A percentile compares a stretch with the other conserved stretches of the same genome.
phyloP scores from a whole-genome alignment of 306 rosid genomes.

The Arachis stenosperma region DNA sequence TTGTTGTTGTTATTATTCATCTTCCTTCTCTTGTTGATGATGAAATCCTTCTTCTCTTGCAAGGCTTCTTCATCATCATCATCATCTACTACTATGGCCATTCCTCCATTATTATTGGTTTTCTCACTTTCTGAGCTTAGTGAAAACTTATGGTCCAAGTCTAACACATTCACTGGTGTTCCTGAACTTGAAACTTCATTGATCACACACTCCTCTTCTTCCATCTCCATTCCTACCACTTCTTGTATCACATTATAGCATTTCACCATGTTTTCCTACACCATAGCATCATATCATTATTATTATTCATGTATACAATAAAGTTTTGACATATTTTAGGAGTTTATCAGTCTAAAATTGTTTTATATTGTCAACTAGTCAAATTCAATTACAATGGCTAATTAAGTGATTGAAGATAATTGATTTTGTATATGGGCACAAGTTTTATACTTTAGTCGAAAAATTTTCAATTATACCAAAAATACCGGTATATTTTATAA shows the following conservation, averaged over 20 bases:
- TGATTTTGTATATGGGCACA: too few relatives aligned
- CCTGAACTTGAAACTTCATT: slow-evolving; percentile 54
- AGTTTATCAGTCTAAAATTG: too few relatives aligned
- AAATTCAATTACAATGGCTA: too few relatives aligned
- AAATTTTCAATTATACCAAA: too few relatives aligned
- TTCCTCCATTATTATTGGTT: slow-evolving; percentile 41
- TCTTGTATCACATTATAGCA: slow-evolving; percentile 66
- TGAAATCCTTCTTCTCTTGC: too few relatives aligned
- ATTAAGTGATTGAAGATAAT: too few relatives aligned
- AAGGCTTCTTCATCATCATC: too few relatives aligned
- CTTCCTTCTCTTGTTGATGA: slow-evolving; percentile 53
- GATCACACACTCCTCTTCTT: slow-evolving; percentile 45
- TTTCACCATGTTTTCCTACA: slow-evolving; percentile 55
- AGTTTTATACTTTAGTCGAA: too few relatives aligned
- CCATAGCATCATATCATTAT: background rate
- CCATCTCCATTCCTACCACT: slow-evolving; percentile 49
- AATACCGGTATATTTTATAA: too few relatives aligned
- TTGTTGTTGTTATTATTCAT: slow-evolving; percentile 50
- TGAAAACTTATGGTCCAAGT: slow-evolving; percentile 46
- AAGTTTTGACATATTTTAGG: too few relatives aligned
- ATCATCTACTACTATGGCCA: background rate
- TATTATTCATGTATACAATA: background rate
- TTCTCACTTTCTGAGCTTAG: slow-evolving; percentile 70
- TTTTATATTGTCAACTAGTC: too few relatives aligned
- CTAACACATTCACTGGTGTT: slow-evolving; percentile 74